Evolutionary conservation across 352 stramenopile species (phyloP).

Genomic region (Saprolegnia parasitica): DNA sequence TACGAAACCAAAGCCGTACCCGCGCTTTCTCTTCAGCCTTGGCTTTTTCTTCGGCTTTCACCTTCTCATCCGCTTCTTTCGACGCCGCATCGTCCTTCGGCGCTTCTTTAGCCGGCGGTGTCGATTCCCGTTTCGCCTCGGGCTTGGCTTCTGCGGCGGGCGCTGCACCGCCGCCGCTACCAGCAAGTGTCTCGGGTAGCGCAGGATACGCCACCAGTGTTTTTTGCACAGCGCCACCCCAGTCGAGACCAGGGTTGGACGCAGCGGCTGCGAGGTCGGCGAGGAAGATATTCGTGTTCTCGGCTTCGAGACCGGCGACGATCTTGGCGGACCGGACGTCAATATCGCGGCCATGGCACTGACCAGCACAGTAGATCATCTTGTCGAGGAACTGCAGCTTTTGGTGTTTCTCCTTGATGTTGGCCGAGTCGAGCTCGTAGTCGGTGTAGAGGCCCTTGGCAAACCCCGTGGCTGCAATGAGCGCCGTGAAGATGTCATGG

Average conservation of each 20-base stretch:
- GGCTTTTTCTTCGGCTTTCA: constrained; percentile 35
- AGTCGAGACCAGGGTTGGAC: constrained; percentile 59
- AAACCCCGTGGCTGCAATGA: constrained; percentile 86
- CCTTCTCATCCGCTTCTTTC: constrained; percentile 38
- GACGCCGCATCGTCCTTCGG: constrained; percentile 44
- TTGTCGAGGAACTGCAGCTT: constrained; percentile 85
- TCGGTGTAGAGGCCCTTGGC: constrained; percentile 75
- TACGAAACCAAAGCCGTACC: neutral
- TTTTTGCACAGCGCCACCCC: constrained; percentile 53
- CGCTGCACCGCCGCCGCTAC: constrained; percentile 15
- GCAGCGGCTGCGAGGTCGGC: constrained; percentile 58
- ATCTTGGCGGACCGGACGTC: constrained; percentile 82
- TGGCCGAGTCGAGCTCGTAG: constrained; percentile 68
- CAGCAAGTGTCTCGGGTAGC: constrained; percentile 46
- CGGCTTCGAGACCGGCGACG: constrained; percentile 72
- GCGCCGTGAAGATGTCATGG: constrained; percentile 90
- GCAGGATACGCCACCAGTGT: constrained; percentile 63
- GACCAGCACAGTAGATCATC: constrained; percentile 75
- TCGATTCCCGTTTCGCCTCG: constrained; percentile 35
- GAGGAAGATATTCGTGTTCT: constrained; percentile 82
- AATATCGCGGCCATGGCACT: constrained; percentile 55
- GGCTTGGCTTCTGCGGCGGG: constrained; percentile 31
- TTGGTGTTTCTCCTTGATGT: constrained; percentile 83
- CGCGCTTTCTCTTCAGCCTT: constrained; percentile 31
- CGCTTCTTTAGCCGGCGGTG: constrained; percentile 33